Evolutionary conservation across 1,284 basidiomycete species (phyloP), one percentile per base, ranked within the genome.

Genomic region (Mixia osmundae): DNA sequence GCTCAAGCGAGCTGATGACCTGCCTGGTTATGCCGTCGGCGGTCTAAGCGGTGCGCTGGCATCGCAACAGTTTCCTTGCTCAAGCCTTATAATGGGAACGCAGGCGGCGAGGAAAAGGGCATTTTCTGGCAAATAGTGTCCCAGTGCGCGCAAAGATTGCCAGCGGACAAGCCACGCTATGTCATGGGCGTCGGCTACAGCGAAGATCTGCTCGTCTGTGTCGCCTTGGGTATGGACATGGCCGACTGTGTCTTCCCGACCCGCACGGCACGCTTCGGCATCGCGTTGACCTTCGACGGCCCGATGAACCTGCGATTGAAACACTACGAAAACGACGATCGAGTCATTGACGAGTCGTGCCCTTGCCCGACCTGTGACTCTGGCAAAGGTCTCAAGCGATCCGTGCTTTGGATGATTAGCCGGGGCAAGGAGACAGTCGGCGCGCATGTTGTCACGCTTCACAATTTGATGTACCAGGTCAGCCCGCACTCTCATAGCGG

Each of bases 241-340:
- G 76, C 76, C 1, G 78, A 83, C 50, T 83, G 78, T 44, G 79
- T 83, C 8, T 83, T 80, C 49, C 78, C 79, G 19, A 83, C 78
- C 3, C 39, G 49, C 38, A 82, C 78, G 1, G 78, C 78, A 18
- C 66, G 78, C 16, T 83, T 83, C 51, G 78, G 78, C 1, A 72
- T 83, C 11, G 79, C 78, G 3, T 54, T 83, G 39, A 82, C 79
- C 7, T 68, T 69, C 48, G 62, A 58, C 12, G 78, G 78, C 0
- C 76, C 77, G 7, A 48, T 83, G 14, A 82, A 82, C 53, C 64
- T 82, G 12, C 67, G 76, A 75, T 60, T 79, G 21, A 65, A 61
- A 38, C 75, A 71, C 51, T 68, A 80, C 47, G 64, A 68, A 0
- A 63, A 62, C 36, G 72, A 76, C 50, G 63, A 78, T 41, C 50